Conservation (phyloP, 2,329 filamentous ascomycete genomes). For the Fonsecaea monophora region DNA sequence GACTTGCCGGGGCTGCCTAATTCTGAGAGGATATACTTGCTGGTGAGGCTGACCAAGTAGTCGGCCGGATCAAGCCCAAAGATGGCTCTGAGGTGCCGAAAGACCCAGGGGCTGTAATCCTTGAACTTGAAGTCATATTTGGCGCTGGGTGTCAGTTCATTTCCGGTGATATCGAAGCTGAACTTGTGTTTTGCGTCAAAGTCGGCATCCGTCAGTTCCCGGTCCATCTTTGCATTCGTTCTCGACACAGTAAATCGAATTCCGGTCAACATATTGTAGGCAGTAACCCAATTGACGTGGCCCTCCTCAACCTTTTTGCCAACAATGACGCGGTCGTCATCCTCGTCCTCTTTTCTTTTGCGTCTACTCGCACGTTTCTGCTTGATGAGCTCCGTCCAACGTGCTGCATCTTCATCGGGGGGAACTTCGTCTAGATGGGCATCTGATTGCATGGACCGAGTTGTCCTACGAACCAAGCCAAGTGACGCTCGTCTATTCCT, state of each 20-base stretch:
- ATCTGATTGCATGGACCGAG: slow-evolving; percentile 85
- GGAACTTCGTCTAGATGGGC: slow-evolving; percentile 80
- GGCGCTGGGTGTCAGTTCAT: slow-evolving; percentile 94
- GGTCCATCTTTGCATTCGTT: slow-evolving; percentile 95
- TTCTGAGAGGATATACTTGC: slow-evolving; percentile 98
- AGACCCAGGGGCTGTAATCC: slow-evolving; percentile 99
- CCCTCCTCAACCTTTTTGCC: slow-evolving; percentile 98
- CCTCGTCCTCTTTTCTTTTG: slow-evolving; percentile 83
- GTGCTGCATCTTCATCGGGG: slow-evolving; percentile 86
- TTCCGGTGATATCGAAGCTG: slow-evolving; percentile 97
- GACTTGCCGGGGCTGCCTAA: slow-evolving; percentile 97
- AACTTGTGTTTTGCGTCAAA: slow-evolving; percentile 96
- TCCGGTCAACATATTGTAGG: slow-evolving; percentile 99
- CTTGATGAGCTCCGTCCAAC: slow-evolving; percentile 91
- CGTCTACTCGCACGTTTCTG: slow-evolving; percentile 90
- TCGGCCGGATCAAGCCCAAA: slow-evolving; percentile 96
- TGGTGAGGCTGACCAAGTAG: slow-evolving; percentile 96
- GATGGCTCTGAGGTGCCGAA: slow-evolving; percentile 83
- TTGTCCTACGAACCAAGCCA: slow-evolving; percentile 78
- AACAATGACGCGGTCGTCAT: slow-evolving; percentile 86
- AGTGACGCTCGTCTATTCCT: slow-evolving; percentile 79
- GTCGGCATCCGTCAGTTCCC: slow-evolving; percentile 85
- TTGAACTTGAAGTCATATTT: slow-evolving; percentile 99
- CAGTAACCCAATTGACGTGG: slow-evolving; percentile 95
- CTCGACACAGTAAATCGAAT: slow-evolving; percentile 96